Percentiles rank a stretch among this genome's conserved stretches.
These are phyloP conservation scores for Boletus eberwhitei DNA, from an alignment of 768 basidiomycete genomes.

Conservation along the genomic window DNA sequence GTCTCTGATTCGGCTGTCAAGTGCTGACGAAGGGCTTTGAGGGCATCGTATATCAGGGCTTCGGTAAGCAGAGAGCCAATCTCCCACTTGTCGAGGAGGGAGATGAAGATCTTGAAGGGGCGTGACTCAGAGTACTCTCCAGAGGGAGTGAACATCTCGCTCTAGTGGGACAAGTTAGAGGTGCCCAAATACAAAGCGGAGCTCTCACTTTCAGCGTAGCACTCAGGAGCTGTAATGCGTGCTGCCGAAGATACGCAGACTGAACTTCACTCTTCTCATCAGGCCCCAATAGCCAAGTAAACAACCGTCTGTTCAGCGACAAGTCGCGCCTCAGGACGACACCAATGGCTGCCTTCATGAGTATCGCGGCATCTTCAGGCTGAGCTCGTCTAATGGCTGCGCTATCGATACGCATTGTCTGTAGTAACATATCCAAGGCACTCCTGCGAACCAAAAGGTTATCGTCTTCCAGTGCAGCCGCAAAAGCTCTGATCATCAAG, in stretches of 20 bases:
- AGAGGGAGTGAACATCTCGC: constrained; percentile 73
- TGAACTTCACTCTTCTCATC: constrained; percentile 78
- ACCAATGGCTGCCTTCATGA: constrained; percentile 82
- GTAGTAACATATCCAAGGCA: constrained; percentile 79
- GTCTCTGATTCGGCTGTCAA: constrained; percentile 50
- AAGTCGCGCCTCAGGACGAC: constrained; percentile 92
- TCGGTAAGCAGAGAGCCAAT: constrained; percentile 82
- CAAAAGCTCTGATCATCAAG: constrained; percentile 90
- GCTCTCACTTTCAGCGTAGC: constrained; percentile 61
- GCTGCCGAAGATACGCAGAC: constrained; percentile 59
- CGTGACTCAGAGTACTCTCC: constrained; percentile 73
- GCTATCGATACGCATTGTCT: constrained; percentile 73
- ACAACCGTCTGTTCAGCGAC: constrained; percentile 88
- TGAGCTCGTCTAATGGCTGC: constrained; percentile 65
- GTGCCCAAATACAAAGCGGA: background rate
- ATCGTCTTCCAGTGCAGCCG: constrained; percentile 89
- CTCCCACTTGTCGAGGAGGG: constrained; percentile 95
- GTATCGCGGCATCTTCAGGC: constrained; percentile 68
- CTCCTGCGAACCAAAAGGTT: constrained; percentile 87
- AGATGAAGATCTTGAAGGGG: constrained; percentile 95
- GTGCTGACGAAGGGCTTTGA: constrained; percentile 64
- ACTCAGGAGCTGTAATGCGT: constrained; percentile 71
- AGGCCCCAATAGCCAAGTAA: constrained; percentile 87
- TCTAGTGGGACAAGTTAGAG: constrained; percentile 38
- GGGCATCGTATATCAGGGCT: constrained; percentile 71